Base-by-base conservation (phyloP, 2,329 filamentous ascomycete genomes). In the Periglandula ipomoeae region DNA sequence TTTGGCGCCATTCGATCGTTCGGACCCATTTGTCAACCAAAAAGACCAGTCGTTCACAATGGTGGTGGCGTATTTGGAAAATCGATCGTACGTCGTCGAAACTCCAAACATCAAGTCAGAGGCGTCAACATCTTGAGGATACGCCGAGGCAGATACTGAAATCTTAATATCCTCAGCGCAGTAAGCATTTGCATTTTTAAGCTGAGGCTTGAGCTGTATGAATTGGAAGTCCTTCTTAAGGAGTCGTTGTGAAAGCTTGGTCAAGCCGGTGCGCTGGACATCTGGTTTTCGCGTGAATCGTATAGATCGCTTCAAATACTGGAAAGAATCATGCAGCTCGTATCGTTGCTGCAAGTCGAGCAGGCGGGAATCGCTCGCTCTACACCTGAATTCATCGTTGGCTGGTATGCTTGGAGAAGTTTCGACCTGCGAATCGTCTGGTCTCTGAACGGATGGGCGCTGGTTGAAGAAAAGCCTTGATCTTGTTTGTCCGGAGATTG, bases 21-120 rank as follows among this genome's bases (percentile, higher is more conserved):
- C 74, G 39, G 70, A 68, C 47, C 73, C 71, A 56, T 80, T 72
- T 1, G 76, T 80, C 52, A 80, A 65, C 76, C 76, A 80, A 60
- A 75, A 78, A 2, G 71, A 69, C 76, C 76, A 80, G 57, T 80
- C 76, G 50, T 73, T 72, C 38, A 79, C 70, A 0, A 75, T 71
- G 48, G 66, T 73, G 3, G 71, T 75, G 44, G 67, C 67, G 1
- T 68, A 65, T 50, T 75, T 71, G 53, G 63, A 72, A 53, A 80
- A 73, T 50, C 75, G 66, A 51, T 71, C 65, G 63, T 74, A 79
- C 2, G 75, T 78, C 4, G 76, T 79, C 1, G 76, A 79, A 7
- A 80, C 73, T 35, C 75, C 76, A 53, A 79, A 79, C 59, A 79
- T 72, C 57, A 79, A 75, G 50, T 76, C 73, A 20, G 75, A 76